Base-by-base conservation (phyloP, 169 alveolate genomes). In the Theileria equi region DNA sequence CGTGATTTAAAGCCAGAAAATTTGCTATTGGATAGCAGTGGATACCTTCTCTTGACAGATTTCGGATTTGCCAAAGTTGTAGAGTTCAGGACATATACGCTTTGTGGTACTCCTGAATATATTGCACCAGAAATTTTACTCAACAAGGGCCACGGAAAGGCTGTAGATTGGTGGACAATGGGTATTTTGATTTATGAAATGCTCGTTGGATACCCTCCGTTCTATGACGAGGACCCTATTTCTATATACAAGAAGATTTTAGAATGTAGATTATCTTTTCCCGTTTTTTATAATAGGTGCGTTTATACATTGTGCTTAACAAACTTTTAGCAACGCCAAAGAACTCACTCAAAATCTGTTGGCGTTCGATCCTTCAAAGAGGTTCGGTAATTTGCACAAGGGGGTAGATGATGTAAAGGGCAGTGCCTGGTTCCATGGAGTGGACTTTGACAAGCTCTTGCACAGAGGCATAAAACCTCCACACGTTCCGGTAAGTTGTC, bases 71-170 rank as follows among this genome's bases (percentile, higher is more conserved):
- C 99, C 16, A 97, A 97, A 84, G 95, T 92, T 28, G 95, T 97
- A 13, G 98, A 93, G 77, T 91, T 94, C 41, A 92, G 98, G 59
- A 96, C 99, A 3, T 96, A 89, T 80, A 98, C 99, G 13, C 92
- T 97, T 32, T 98, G 99, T 66, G 99, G 99, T 5, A 97, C 99
- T 17, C 99, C 99, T 7, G 99, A 97, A 78, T 98, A 98, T 87
- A 92, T 98, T 31, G 99, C 99, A 0, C 99, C 99, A 0, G 99
- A 98, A 80, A 98, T 97, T 54, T 89, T 98, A 31, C 85, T 96
- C 40, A 94, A 95, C 83, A 85, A 90, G 47, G 98, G 99, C 0
- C 96, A 94, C 73, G 98, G 97, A 44, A 93, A 96, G 73, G 94
- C 98, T 28, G 99, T 96, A 17, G 99, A 96, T 66, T 94, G 98